phyloP scores from a whole-genome alignment of 176 grass and related monocot species.

The Eragrostis curvula region DNA sequence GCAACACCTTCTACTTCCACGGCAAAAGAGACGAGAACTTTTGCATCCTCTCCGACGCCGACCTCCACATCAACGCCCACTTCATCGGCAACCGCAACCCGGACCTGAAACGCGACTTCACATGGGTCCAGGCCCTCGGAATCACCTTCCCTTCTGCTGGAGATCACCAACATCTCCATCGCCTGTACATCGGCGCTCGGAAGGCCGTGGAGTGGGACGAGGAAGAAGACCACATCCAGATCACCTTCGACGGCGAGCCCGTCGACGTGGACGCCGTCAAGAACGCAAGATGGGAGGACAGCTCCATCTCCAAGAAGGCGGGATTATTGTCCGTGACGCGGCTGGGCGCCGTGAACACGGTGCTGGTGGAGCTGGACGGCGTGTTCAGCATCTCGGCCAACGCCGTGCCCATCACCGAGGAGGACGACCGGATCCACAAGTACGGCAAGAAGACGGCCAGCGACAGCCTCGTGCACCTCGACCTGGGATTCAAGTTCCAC shows the following conservation, averaged over 20 bases:
- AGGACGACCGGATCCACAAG: constrained; percentile 60
- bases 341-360: constrained; percentile 35
- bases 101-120: constrained; percentile 54
- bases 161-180: no score
- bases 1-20: constrained; percentile 89
- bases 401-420: constrained; percentile 64
- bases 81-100: constrained; percentile 80
- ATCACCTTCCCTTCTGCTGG: no score
- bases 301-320: neutral
- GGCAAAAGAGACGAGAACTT: constrained; percentile 56
- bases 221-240: constrained; percentile 56
- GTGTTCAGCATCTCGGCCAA: constrained; percentile 60
- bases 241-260: constrained; percentile 46
- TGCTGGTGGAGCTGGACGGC: constrained; percentile 52
- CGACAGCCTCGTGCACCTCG: constrained; percentile 68
- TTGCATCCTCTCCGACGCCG: constrained; percentile 59
- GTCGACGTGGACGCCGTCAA: constrained; percentile 41
- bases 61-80: constrained; percentile 76
- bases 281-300: constrained; percentile 38
- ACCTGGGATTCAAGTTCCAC: constrained; percentile 70
- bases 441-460: constrained; percentile 45
- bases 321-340: constrained; percentile 42
- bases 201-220: constrained; percentile 56
- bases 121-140: constrained; percentile 64
- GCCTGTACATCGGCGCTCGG: constrained; percentile 58